phyloP scores from a whole-genome alignment of 805 yeast genomes.

The Candida anglica region DNA sequence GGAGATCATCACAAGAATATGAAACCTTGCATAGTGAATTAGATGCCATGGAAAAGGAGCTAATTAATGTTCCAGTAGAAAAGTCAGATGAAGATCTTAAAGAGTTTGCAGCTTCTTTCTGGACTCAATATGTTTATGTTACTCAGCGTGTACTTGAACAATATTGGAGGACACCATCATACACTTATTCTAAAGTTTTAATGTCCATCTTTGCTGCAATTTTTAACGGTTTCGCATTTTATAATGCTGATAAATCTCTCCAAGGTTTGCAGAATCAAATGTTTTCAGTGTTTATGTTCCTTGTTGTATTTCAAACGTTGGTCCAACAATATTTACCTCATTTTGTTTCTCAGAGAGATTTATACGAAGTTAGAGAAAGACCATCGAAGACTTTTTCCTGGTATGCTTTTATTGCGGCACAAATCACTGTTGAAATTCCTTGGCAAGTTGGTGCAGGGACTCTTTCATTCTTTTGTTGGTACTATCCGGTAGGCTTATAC shows the following conservation, averaged over 20 bases:
- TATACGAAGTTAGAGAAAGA: constrained; percentile 70
- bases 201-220: constrained; percentile 42
- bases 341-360: constrained; percentile 52
- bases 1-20: constrained; percentile 18
- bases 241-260: constrained; percentile 40
- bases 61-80: constrained; percentile 15
- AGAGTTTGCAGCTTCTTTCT: constrained; percentile 13
- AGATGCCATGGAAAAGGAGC: constrained; percentile 15
- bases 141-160: constrained; percentile 33
- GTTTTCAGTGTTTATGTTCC: constrained; percentile 70
- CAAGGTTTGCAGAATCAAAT: constrained; percentile 57
- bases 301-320: constrained; percentile 52
- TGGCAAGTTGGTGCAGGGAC: constrained; percentile 62
- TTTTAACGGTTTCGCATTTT: constrained; percentile 66
- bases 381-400: constrained; percentile 71
- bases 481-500: constrained; percentile 36
- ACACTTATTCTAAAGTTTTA: constrained; percentile 48
- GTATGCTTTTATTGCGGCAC: constrained; percentile 58
- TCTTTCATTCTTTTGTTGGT: constrained; percentile 56
- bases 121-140: constrained; percentile 18
- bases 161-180: constrained; percentile 31
- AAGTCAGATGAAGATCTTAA: constrained; percentile 10
- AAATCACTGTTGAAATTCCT: constrained; percentile 63
- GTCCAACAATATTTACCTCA: constrained; percentile 60
- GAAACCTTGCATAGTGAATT: constrained; percentile 11